Conservation (phyloP, 305 asterid species). For the Plantago coronopus region DNA sequence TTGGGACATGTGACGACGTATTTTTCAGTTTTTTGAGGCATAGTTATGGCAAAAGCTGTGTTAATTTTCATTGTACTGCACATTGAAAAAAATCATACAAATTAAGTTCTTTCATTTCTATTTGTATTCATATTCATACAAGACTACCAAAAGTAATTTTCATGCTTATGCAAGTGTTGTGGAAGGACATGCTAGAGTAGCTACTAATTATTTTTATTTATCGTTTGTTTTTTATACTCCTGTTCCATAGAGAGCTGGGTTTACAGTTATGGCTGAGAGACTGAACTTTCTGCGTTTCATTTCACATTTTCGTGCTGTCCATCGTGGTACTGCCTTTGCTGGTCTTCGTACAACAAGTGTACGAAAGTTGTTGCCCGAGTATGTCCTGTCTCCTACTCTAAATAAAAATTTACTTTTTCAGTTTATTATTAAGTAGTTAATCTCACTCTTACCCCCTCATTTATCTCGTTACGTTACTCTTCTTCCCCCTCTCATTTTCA, state of each 20-base stretch:
- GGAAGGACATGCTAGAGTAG: constrained; percentile 14
- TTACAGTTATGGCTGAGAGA: constrained; percentile 90
- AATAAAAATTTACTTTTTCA: background rate
- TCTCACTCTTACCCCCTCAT: background rate
- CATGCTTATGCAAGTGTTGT: background rate
- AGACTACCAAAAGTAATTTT: background rate
- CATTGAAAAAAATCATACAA: background rate
- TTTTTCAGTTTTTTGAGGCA: no score
- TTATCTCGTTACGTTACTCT: constrained; percentile 17
- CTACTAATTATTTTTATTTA: constrained; percentile 18
- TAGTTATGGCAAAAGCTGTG: no score
- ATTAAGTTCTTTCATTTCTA: background rate
- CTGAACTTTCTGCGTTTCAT: constrained; percentile 83
- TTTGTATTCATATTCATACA: no score
- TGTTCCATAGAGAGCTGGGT: constrained; percentile 73
- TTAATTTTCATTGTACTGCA: background rate
- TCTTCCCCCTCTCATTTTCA: constrained; percentile 11
- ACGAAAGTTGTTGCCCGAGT: constrained; percentile 96
- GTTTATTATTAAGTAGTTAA: constrained; percentile 10
- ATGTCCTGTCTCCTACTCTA: constrained; percentile 33
- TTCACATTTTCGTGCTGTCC: constrained; percentile 95
- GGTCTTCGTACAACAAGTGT: constrained; percentile 98
- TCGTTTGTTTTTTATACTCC: constrained; percentile 24
- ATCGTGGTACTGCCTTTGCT: constrained; percentile 93
- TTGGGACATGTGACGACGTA: background rate